A percentile compares a stretch with the other conserved stretches of the same genome.
Evolutionary conservation across 331 rosid species (phyloP).

Genomic region (Dryas integrifolia): DNA sequence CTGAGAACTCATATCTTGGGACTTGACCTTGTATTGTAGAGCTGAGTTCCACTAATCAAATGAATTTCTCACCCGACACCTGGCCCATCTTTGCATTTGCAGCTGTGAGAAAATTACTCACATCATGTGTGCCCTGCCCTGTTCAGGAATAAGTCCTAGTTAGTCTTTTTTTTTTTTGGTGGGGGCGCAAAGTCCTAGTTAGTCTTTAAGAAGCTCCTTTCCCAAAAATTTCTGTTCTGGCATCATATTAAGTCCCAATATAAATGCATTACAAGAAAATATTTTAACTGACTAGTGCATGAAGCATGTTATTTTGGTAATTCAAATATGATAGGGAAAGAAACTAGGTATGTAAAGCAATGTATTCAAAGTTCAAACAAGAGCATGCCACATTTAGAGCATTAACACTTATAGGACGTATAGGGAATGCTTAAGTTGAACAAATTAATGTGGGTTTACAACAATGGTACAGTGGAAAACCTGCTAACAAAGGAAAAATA

Average conservation of each 20-base stretch:
- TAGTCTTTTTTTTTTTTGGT: not conserved
- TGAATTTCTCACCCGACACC: constrained; percentile 13
- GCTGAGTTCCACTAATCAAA: constrained; percentile 6
- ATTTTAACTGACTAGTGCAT: not conserved
- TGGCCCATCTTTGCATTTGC: constrained; percentile 25
- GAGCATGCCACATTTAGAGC: not conserved
- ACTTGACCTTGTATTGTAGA: constrained; percentile 18
- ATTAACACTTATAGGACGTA: not conserved
- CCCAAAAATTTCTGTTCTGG: not conserved
- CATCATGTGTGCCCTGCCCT: constrained; percentile 26
- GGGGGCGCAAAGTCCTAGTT: no score
- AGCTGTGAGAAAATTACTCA: constrained; percentile 11
- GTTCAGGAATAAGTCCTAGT: constrained; percentile 11
- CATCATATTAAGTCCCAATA: not conserved
- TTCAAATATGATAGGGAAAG: not conserved
- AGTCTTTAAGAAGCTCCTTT: not conserved
- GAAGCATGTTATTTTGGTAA: not conserved
- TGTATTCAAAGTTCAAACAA: not conserved
- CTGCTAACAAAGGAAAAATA: no score
- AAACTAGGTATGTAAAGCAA: not conserved
- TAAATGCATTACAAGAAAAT: not conserved
- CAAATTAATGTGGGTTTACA: not conserved
- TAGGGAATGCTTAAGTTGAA: no score
- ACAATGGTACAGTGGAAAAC: no score
- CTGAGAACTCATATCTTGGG: not conserved